Evolutionary conservation across 495 filamentous ascomycete genomes (phyloP), one percentile per base, ranked within the genome.

Genomic region (Hypoxylon lienhwacheense): DNA sequence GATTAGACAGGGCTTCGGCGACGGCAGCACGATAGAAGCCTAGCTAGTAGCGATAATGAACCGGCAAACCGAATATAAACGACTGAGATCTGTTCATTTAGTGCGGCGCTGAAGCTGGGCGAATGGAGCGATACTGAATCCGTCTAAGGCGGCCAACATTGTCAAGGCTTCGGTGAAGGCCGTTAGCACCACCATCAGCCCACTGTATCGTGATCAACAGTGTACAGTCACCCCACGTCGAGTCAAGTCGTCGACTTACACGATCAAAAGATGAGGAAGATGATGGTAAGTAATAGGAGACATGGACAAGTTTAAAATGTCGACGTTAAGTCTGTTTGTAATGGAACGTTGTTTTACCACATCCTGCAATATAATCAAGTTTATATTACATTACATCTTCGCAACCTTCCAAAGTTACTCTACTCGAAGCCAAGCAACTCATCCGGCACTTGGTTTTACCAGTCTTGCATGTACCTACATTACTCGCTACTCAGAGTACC

Each of bases 221-320:
- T 17, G 11, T 7, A 44, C 25, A 42, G 48, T 61, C 58, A 40
- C 36, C 34, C 58, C 58, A 61, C 47, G 34, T 45, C 24, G 19
- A 52, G n/a, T 7, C n/a, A 20, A 32, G 21, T 36, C 35, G 21
- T 40, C 19, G 42, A 61, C 52, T 48, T 55, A 55, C 47, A 55
- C 47, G 51, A 16, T 46, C 33, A 32, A 41, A 43, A 61, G 29
- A n/a, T 14, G 43, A 42, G 45, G 53, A 28, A 37, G 24, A 48
- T 22, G 15, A 59, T 6, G 12, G 19, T 17, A 21, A 36, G n/a
- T 4, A 21, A 43, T 51, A 25, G 46, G 35, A 2, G 40, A 51
- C 29, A 55, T 50, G 17, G 12, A 55, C 34, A 52, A 55, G 21
- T 33, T 61, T 61, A 61, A 55, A 61, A 61, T 61, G 47, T 47